These are phyloP conservation scores for Ormosia emarginata DNA, from an alignment of 306 rosid species.

Conservation along the genomic window DNA sequence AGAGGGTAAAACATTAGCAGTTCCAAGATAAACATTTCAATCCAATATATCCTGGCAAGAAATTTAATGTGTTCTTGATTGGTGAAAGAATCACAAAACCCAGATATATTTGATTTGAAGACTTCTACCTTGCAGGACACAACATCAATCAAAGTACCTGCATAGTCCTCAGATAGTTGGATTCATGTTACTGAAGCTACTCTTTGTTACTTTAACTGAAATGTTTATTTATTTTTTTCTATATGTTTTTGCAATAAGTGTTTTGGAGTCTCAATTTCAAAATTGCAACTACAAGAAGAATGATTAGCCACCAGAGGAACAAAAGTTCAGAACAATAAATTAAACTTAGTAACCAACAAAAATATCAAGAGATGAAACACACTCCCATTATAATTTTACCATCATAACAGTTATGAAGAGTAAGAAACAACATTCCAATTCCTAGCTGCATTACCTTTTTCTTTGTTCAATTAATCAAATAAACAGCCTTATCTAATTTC, in stretches of 20 bases:
- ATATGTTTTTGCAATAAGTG: neutral
- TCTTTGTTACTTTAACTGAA: neutral
- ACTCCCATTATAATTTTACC: neutral
- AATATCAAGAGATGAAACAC: neutral
- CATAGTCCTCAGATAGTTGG: neutral
- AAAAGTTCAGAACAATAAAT: neutral
- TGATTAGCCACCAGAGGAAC: neutral
- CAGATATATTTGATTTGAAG: neutral
- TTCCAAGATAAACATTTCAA: neutral
- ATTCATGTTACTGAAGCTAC: constrained; percentile 1
- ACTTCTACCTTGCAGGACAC: neutral
- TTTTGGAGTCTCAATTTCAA: neutral
- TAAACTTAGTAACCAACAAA: neutral
- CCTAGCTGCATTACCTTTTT: neutral
- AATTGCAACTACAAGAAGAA: neutral
- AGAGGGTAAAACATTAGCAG: neutral
- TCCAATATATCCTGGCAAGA: neutral
- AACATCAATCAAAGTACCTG: neutral
- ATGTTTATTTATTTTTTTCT: neutral
- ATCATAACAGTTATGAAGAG: neutral
- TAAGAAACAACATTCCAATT: neutral
- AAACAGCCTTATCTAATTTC: neutral
- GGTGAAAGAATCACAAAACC: constrained; percentile 17
- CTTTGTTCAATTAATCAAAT: neutral
- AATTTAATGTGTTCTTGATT: constrained; percentile 6